These are phyloP conservation scores for Chlorella sp. DNA, from an alignment of 139 green algal species.

Conservation along the genomic window DNA sequence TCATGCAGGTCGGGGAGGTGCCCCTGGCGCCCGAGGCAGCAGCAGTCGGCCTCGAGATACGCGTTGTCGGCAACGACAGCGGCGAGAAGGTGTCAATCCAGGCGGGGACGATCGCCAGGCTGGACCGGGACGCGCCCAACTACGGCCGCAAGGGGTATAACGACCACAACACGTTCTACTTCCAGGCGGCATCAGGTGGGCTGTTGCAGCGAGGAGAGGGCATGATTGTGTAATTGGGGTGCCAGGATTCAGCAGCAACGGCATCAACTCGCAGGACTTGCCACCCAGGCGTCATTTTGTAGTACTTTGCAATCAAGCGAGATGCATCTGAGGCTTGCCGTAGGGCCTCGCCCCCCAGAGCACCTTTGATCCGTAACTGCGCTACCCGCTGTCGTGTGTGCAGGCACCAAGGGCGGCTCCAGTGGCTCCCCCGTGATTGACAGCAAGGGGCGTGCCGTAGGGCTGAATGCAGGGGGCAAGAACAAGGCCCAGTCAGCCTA, in stretches of 20 bases:
- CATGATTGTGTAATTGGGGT: no score
- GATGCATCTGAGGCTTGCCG: no score
- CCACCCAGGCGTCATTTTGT: no score
- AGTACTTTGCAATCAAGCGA: no score
- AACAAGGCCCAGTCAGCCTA: slow-evolving; percentile 81
- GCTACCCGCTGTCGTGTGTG: no score
- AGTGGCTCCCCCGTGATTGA: slow-evolving; percentile 81
- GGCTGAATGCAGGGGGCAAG: slow-evolving; percentile 84
- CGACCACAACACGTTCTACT: slow-evolving; percentile 76
- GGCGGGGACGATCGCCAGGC: slow-evolving; percentile 74
- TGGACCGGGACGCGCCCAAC: slow-evolving; percentile 81
- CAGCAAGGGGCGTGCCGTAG: slow-evolving; percentile 66
- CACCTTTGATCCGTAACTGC: no score
- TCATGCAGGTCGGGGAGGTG: slow-evolving; percentile 58
- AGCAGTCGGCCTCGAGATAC: slow-evolving; percentile 80
- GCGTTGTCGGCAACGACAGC: slow-evolving; percentile 86
- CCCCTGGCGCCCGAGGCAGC: slow-evolving; percentile 70
- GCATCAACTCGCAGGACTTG: no score
- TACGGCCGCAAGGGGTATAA: slow-evolving; percentile 71
- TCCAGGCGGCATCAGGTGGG: no score
- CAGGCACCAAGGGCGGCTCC: slow-evolving; percentile 78
- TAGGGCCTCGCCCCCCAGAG: no score
- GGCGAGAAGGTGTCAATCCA: slow-evolving; percentile 92
- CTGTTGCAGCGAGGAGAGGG: no score
- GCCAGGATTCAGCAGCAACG: no score